phyloP scores from a whole-genome alignment of 176 grass and related monocot genomes.

The Tuctoria greenei region DNA sequence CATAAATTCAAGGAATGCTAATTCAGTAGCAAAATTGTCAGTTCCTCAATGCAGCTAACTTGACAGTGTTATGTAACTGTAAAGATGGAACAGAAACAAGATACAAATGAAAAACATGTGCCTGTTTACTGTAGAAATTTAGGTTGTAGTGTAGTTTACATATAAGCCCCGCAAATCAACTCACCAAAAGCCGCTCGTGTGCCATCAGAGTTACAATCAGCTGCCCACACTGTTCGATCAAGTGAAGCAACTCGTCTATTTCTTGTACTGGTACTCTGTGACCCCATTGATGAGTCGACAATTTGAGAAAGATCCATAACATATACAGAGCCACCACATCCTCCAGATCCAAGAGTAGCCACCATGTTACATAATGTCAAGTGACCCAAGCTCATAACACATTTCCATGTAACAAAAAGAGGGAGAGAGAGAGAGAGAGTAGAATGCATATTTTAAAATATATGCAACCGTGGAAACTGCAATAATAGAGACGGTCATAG shows the following conservation, averaged over 20 bases:
- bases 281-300: slow-evolving; percentile 20
- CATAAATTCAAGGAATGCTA: not conserved
- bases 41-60: slow-evolving; percentile 14
- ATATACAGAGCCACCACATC: slow-evolving; percentile 49
- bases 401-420: slow-evolving; percentile 23
- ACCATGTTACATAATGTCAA: slow-evolving; percentile 68
- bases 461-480: slow-evolving; percentile 4
- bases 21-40: not conserved
- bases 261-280: slow-evolving; percentile 7
- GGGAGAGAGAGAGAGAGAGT: too few species aligned
- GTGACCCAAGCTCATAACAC: slow-evolving; percentile 37
- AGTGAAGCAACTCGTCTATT: slow-evolving; percentile 42
- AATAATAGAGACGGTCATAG: not conserved
- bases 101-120: not conserved
- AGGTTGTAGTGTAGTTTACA: not conserved
- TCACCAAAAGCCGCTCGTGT: slow-evolving; percentile 59
- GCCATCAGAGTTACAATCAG: slow-evolving; percentile 57
- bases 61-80: slow-evolving; percentile 22
- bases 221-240: slow-evolving; percentile 58
- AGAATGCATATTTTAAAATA: slow-evolving; percentile 13
- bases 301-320: slow-evolving; percentile 53
- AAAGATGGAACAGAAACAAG: slow-evolving; percentile 27
- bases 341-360: slow-evolving; percentile 62
- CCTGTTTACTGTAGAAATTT: not conserved
- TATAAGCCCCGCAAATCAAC: slow-evolving; percentile 23